These are phyloP conservation scores for Nicotiana knightiana DNA, from an alignment of 257 asterid species.

Conservation along the genomic window DNA sequence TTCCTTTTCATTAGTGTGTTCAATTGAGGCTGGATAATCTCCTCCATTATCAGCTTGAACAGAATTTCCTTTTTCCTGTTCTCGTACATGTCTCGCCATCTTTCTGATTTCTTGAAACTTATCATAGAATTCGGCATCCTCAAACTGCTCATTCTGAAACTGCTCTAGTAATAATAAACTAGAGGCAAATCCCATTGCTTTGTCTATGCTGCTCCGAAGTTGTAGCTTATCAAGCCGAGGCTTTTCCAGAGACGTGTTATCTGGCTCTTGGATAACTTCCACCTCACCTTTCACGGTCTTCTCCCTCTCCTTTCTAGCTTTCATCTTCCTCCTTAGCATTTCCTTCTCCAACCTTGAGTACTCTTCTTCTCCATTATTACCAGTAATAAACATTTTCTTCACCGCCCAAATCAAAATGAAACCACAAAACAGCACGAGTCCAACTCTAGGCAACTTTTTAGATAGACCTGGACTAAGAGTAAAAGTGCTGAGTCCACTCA, in stretches of 20 bases:
- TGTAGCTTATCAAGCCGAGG: conserved; percentile 77
- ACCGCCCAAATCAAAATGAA: conserved; percentile 39
- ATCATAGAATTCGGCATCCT: conserved; percentile 30
- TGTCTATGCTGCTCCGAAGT: conserved; percentile 40
- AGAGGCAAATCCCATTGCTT: conserved; percentile 36
- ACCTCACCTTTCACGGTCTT: conserved; percentile 44
- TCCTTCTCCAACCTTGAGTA: conserved; percentile 63
- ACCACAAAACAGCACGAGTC: conserved; percentile 51
- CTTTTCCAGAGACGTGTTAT: conserved; percentile 28
- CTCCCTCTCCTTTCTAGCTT: conserved; percentile 52
- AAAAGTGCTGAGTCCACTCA: conserved; percentile 19
- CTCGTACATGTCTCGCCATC: conserved; percentile 73
- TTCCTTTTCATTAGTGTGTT: conserved; percentile 17
- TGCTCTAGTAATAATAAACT: conserved; percentile 17
- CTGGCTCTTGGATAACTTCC: conserved; percentile 55
- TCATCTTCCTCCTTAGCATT: conserved; percentile 66
- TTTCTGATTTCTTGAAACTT: conserved; percentile 58
- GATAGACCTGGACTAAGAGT: conserved; percentile 27
- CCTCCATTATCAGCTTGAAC: conserved; percentile 18
- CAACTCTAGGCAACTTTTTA: conserved; percentile 45
- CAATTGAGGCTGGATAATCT: conserved; percentile 25
- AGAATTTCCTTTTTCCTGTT: conserved; percentile 44
- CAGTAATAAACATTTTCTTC: conserved; percentile 29
- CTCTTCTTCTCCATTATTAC: conserved; percentile 27
- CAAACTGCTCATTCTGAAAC: conserved; percentile 12